phyloP scores from a whole-genome alignment of 1,284 basidiomycete species.

The Papiliotrema nemorosa region DNA sequence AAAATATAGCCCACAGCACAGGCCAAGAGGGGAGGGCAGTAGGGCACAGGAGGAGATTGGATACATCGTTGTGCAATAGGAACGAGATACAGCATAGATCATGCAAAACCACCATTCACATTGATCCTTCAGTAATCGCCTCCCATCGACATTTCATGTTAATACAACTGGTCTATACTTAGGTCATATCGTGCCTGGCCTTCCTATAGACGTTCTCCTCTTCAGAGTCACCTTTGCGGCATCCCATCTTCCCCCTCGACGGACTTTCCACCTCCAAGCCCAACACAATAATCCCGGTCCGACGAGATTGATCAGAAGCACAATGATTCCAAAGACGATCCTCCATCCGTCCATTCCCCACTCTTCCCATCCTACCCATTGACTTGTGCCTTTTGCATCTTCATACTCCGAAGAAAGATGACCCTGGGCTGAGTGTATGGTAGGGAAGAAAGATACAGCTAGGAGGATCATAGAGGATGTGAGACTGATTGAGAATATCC shows the following conservation, averaged over 20 bases:
- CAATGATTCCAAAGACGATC: conserved; percentile 19
- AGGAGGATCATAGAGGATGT: conserved; percentile 33
- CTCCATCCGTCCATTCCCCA: conserved; percentile 18
- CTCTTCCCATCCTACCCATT: no score
- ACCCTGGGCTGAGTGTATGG: background rate
- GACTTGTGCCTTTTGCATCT: no score
- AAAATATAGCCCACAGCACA: conserved; percentile 63
- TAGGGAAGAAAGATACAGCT: conserved; percentile 30
- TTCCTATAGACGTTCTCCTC: background rate
- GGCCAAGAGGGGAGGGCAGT: background rate
- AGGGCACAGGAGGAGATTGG: background rate
- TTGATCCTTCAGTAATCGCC: no score
- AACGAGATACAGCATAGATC: background rate
- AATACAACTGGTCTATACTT: no score
- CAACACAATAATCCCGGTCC: conserved; percentile 41
- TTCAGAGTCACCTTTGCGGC: conserved; percentile 37
- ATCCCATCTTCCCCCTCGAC: conserved; percentile 43
- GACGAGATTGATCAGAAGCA: conserved; percentile 32
- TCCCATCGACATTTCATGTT: no score
- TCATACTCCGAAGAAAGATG: no score
- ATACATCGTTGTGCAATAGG: background rate
- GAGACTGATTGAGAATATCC: conserved; percentile 28
- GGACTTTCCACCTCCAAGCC: conserved; percentile 44
- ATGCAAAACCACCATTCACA: no score
- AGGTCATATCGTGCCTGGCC: no score